phyloP scores from a whole-genome alignment of 148 eudicot species.

The Cornus suecica region DNA sequence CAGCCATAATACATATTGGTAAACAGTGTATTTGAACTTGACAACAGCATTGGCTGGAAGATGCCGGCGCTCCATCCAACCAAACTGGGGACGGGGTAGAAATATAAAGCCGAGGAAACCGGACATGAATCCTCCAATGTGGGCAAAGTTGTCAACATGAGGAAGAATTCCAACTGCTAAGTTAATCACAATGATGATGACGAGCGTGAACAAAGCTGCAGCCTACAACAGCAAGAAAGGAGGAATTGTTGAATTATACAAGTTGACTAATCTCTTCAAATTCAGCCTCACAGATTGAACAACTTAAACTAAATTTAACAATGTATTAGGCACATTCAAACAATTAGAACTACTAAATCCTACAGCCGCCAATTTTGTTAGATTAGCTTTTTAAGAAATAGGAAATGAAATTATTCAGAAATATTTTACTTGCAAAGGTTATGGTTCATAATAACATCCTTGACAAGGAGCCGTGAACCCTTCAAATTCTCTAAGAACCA shows the following conservation, averaged over 20 bases:
- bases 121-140: slow-evolving; percentile 73
- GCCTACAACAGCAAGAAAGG: slow-evolving; percentile 41
- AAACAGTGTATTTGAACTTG: slow-evolving; percentile 51
- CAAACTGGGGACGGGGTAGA: slow-evolving; percentile 73
- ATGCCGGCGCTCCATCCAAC: slow-evolving; percentile 66
- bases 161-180: slow-evolving; percentile 85
- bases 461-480: neutral
- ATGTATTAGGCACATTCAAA: neutral
- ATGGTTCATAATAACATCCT: neutral
- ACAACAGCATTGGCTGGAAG: slow-evolving; percentile 55
- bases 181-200: slow-evolving; percentile 67
- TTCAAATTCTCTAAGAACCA: too few species aligned
- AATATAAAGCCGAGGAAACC: slow-evolving; percentile 81
- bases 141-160: slow-evolving; percentile 88
- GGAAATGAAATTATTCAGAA: neutral
- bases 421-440: neutral
- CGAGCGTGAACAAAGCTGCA: slow-evolving; percentile 68
- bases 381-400: neutral
- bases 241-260: neutral
- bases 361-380: neutral
- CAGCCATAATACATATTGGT: slow-evolving; percentile 51
- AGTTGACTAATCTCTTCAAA: neutral
- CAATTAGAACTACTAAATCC: neutral
- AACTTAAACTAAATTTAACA: neutral
- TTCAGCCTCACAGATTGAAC: neutral